A percentile compares a stretch with the other conserved stretches of the same genome.
Conservation (phyloP, 192 early-diverging fungal genomes). For the Coemansia sp. region DNA sequence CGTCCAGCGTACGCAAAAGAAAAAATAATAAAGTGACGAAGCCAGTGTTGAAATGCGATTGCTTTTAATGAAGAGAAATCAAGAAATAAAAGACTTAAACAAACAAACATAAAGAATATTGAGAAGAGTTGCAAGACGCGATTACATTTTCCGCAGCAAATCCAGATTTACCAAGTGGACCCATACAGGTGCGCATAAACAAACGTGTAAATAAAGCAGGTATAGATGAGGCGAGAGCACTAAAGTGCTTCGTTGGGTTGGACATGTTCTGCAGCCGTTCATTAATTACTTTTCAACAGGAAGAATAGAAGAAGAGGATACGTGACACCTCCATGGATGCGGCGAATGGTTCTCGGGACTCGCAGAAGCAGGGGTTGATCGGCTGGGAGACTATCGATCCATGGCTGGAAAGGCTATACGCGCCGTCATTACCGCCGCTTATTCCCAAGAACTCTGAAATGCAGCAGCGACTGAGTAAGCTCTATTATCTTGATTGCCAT, state of each 20-base stretch:
- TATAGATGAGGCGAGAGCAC: too few species aligned
- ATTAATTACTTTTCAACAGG: background rate
- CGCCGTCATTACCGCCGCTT: conserved; percentile 26
- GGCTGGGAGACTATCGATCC: conserved; percentile 23
- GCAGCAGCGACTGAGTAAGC: conserved; percentile 18
- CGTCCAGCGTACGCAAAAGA: too few species aligned
- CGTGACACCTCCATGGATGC: too few species aligned
- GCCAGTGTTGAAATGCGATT: conserved; percentile 5
- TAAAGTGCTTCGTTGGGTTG: background rate
- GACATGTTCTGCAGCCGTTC: background rate
- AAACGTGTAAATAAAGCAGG: too few species aligned
- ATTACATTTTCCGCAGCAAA: too few species aligned
- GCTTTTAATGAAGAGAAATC: conserved; percentile 1
- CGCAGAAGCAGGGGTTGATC: background rate
- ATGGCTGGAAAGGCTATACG: conserved; percentile 37
- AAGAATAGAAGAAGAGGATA: too few species aligned
- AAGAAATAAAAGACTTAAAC: background rate
- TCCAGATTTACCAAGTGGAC: too few species aligned
- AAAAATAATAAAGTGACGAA: background rate
- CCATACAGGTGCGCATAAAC: too few species aligned
- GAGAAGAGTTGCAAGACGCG: too few species aligned
- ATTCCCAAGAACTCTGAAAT: conserved; percentile 9
- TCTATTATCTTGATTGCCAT: conserved; percentile 9
- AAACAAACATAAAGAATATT: background rate
- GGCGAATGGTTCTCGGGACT: too few species aligned